phyloP scores from a whole-genome alignment of 768 basidiomycete genomes.

The Mycena vulgaris region DNA sequence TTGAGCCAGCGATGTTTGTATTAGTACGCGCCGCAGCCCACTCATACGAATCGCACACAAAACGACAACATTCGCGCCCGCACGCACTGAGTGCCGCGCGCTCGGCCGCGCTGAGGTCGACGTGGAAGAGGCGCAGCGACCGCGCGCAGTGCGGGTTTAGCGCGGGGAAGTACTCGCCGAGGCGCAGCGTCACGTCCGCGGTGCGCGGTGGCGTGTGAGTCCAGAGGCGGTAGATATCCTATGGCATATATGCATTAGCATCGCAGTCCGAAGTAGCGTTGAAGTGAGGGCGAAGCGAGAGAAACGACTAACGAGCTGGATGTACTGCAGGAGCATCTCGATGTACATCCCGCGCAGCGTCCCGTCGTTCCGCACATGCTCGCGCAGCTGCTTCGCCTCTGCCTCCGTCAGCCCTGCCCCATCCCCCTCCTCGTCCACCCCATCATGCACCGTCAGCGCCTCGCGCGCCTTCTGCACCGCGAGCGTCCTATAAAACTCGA shows the following conservation, averaged over 20 bases:
- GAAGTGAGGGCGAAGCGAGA: background rate
- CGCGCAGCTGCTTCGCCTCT: constrained; percentile 1
- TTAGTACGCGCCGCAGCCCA: constrained; percentile 4
- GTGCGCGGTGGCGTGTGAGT: constrained; percentile 24
- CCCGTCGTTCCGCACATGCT: background rate
- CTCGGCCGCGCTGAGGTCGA: constrained; percentile 24
- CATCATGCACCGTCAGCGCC: constrained; percentile 5
- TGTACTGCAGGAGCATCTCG: constrained; percentile 18
- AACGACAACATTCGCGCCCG: constrained; percentile 22
- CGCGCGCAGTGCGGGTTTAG: background rate
- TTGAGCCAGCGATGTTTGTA: too few species aligned
- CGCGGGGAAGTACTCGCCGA: constrained; percentile 37
- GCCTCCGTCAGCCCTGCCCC: background rate
- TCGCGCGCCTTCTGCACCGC: constrained; percentile 27
- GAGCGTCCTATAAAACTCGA: constrained; percentile 32
- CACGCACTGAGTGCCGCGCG: background rate
- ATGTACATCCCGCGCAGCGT: constrained; percentile 18
- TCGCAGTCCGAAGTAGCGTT: too few species aligned
- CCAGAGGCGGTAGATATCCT: constrained; percentile 35
- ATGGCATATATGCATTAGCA: background rate
- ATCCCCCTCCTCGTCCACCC: background rate
- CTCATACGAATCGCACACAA: constrained; percentile 16
- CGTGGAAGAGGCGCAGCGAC: constrained; percentile 29
- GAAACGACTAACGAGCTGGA: constrained; percentile 19
- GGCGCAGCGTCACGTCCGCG: constrained; percentile 20